Conservation (phyloP, 2,329 filamentous ascomycete species). For the Cercospora sojina region DNA sequence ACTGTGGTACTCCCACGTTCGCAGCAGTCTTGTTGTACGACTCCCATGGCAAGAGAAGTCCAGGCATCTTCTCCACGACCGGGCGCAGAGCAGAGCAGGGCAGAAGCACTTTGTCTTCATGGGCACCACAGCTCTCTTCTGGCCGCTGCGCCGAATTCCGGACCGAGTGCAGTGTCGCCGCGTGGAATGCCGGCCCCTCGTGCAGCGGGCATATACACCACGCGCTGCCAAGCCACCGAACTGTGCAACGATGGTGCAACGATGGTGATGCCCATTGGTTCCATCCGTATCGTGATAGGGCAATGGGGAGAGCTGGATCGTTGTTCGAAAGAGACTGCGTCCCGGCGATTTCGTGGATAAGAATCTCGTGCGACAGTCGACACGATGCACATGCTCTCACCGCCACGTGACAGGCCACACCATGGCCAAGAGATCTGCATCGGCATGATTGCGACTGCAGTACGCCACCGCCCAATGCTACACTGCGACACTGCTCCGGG, state of each 20-base stretch:
- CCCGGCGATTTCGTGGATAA: neutral
- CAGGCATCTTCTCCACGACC: neutral
- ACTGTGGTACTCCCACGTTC: neutral
- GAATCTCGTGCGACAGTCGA: neutral
- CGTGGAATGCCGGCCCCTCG: neutral
- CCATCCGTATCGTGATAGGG: neutral
- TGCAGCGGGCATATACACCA: neutral
- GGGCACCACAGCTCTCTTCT: too few relatives aligned
- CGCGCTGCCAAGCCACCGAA: neutral
- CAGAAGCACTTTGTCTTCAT: neutral
- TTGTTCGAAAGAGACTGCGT: neutral
- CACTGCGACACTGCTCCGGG: neutral
- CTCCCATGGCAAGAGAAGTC: neutral
- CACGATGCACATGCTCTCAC: neutral
- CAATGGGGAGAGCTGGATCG: neutral
- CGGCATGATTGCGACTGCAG: neutral
- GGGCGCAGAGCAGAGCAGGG: neutral
- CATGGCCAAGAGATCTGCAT: neutral
- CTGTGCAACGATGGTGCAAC: neutral
- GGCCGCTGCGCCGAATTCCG: neutral
- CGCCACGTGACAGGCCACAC: neutral
- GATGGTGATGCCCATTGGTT: neutral
- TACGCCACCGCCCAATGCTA: neutral
- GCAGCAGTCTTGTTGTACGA: neutral
- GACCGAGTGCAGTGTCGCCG: neutral